Conservation (phyloP, 306 rosid genomes). For the Sicyos baderoa region DNA sequence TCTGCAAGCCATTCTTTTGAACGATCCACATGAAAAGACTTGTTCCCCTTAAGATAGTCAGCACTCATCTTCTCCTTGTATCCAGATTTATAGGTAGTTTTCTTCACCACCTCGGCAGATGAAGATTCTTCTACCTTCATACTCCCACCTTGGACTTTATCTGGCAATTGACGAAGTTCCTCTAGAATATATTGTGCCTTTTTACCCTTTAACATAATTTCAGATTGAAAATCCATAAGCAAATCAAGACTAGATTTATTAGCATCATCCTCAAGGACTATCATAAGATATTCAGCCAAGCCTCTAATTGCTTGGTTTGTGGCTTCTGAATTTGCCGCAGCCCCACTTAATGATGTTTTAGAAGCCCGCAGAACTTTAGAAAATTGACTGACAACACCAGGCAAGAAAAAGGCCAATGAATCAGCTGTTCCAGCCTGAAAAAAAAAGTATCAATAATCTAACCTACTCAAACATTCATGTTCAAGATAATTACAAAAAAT, state of each 20-base stretch:
- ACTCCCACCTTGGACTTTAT: slow-evolving; percentile 38
- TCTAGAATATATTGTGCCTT: slow-evolving; percentile 51
- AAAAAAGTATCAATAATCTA: slow-evolving; percentile 15
- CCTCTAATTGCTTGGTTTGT: slow-evolving; percentile 71
- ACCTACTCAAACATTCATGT: background rate
- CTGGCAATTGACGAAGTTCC: slow-evolving; percentile 64
- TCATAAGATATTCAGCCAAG: slow-evolving; percentile 81
- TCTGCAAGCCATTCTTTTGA: slow-evolving; percentile 70
- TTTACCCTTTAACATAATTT: slow-evolving; percentile 26
- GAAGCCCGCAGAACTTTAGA: slow-evolving; percentile 70
- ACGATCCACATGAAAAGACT: slow-evolving; percentile 63
- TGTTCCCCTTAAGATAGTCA: slow-evolving; percentile 32
- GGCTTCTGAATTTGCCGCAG: slow-evolving; percentile 75
- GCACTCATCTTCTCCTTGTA: slow-evolving; percentile 33
- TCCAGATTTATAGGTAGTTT: slow-evolving; percentile 27
- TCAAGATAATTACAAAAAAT: background rate
- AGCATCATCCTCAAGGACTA: slow-evolving; percentile 68
- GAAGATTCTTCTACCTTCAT: slow-evolving; percentile 31
- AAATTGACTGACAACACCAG: slow-evolving; percentile 83
- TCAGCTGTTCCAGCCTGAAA: slow-evolving; percentile 81
- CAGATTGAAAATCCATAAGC: slow-evolving; percentile 27
- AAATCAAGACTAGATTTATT: slow-evolving; percentile 37
- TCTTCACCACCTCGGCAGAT: slow-evolving; percentile 28
- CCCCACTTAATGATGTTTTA: slow-evolving; percentile 74
- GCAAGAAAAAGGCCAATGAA: slow-evolving; percentile 87